Base-by-base conservation (phyloP, 2,329 filamentous ascomycete genomes). In the Rutstroemia sp. region DNA sequence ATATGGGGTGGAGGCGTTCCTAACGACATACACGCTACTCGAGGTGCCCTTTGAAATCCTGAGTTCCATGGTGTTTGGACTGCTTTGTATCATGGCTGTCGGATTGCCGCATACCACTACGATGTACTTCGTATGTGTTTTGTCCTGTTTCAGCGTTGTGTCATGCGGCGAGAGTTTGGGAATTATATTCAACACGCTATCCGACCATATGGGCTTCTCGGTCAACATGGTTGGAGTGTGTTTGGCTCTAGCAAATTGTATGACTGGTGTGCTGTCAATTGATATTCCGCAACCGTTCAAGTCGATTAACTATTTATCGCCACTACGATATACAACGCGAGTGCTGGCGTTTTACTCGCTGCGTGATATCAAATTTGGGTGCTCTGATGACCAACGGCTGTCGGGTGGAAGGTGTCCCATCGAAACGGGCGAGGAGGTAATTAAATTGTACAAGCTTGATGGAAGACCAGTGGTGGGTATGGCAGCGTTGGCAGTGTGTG, bases 111-210 rank as follows among this genome's bases (percentile, higher is more conserved):
- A 79, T 37, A 84, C 82, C 0, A 78, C 72, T 0, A 72, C 76
- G 56, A 80, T 87, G 67, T 87, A 83, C 69, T 86, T 88, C 62
- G 77, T 86, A 50, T 74, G 78, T 44, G 75, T 79, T 1, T 88
- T 85, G 70, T 80, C 83, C 61, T 81, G 81, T 59, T 88, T 90
- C 64, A 85, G 81, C 61, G 79, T 89, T 56, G 83, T 88, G 18
- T 85, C 76, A 52, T 88, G 86, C 63, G 87, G 87, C 41, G 87
- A 90, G 73, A 85, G 80, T 46, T 66, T 90, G 1, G 86, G 87
- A 1, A 89, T 90, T 67, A 81, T 88, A 49, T 90, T 90, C 75
- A 88, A 88, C 72, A 89, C 86, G 0, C 71, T 90, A 6, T 87
- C 89, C 66, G 72, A 72, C 16, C 86, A 90, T 65, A 86, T 85